phyloP scores from a whole-genome alignment of 306 rosid species.

The Acmispon strigosus region DNA sequence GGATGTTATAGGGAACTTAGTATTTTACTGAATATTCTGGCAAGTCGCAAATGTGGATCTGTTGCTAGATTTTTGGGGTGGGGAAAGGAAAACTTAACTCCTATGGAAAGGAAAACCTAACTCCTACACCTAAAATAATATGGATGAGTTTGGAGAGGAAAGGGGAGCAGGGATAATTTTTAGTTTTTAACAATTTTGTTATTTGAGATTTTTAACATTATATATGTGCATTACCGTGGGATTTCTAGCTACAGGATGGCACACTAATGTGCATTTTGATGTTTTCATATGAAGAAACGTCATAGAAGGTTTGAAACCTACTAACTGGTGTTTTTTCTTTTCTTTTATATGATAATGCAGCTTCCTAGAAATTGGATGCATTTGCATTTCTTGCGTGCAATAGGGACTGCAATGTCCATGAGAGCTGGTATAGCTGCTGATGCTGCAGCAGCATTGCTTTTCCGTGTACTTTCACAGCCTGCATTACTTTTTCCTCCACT shows the following conservation, averaged over 20 bases:
- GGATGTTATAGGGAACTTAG: not conserved
- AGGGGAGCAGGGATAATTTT: no score
- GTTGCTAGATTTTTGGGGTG: no score
- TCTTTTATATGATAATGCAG: slow-evolving; percentile 38
- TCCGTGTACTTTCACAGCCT: slow-evolving; percentile 93
- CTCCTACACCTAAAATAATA: no score
- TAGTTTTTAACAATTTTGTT: no score
- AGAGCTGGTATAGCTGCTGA: slow-evolving; percentile 95
- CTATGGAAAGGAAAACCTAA: no score
- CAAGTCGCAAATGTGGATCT: no score
- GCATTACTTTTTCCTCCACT: slow-evolving; percentile 92
- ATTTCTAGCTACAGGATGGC: not conserved
- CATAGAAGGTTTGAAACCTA: slow-evolving; percentile 4
- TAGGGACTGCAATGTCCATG: slow-evolving; percentile 99
- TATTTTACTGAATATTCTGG: not conserved
- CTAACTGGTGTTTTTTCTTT: not conserved
- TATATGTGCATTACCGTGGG: not conserved
- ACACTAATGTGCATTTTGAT: not conserved
- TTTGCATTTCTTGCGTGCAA: slow-evolving; percentile 96
- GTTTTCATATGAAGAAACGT: not conserved
- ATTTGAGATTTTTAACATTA: not conserved
- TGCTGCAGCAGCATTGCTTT: slow-evolving; percentile 98
- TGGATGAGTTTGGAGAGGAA: no score
- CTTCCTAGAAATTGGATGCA: slow-evolving; percentile 99
- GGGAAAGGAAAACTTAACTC: no score